A percentile compares a stretch with the other conserved stretches of the same genome.
Conservation (phyloP, 2,329 filamentous ascomycete genomes). For the Colletotrichum sp. region DNA sequence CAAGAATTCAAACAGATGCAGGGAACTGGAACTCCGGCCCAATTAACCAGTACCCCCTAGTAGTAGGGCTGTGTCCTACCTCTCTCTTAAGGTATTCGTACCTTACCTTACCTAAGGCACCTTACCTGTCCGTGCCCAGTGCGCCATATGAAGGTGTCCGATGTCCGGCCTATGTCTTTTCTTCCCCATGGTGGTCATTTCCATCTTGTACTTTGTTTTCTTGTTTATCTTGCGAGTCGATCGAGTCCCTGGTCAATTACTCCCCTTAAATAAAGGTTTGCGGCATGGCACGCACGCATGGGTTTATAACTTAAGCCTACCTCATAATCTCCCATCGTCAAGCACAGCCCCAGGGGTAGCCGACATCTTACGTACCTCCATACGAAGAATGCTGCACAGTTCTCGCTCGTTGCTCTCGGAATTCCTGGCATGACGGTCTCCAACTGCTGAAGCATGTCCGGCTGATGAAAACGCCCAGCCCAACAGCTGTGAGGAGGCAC, state of each 20-base stretch:
- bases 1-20: not conserved
- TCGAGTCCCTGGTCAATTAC: not conserved
- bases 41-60: not conserved
- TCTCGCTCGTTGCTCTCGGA: not conserved
- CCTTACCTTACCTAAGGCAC: not conserved
- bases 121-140: not conserved
- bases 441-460: not conserved
- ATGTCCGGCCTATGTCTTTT: not conserved
- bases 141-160: not conserved
- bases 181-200: not conserved
- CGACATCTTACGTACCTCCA: not conserved
- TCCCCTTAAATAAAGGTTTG: not conserved
- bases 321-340: conserved; percentile 4
- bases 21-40: not conserved
- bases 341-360: conserved; percentile 12
- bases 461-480: not conserved
- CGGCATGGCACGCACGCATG: not conserved
- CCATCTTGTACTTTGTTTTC: not conserved
- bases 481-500: not conserved
- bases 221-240: not conserved
- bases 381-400: not conserved
- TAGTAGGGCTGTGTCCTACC: conserved; percentile 2
- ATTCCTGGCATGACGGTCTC: not conserved
- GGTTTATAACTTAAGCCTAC: not conserved
- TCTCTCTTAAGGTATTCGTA: no score